These are phyloP conservation scores for Neurospora tetrasperma DNA, from an alignment of 495 filamentous ascomycete genomes.

Conservation along the genomic window DNA sequence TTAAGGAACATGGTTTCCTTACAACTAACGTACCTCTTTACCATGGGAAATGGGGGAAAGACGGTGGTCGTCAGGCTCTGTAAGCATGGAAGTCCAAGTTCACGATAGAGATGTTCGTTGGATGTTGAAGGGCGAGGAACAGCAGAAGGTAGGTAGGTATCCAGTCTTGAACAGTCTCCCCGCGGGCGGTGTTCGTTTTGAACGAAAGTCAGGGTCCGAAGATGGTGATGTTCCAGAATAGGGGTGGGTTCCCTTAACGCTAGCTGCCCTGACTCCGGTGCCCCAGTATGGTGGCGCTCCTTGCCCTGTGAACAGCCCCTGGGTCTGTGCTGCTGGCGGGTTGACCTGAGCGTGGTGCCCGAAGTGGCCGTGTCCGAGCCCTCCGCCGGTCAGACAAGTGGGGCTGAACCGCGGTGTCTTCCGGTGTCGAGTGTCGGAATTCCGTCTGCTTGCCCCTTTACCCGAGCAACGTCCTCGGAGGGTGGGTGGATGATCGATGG, in stretches of 20 bases:
- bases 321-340: neutral
- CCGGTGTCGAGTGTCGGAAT: neutral
- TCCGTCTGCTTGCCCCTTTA: neutral
- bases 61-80: neutral
- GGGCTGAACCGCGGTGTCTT: neutral
- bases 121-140: neutral
- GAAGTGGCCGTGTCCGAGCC: neutral
- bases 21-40: neutral
- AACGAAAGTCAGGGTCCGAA: neutral
- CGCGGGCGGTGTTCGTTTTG: neutral
- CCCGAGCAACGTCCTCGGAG: neutral
- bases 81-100: neutral
- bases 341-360: neutral
- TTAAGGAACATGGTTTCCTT: neutral
- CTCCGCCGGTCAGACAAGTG: neutral
- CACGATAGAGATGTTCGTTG: neutral
- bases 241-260: neutral
- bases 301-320: neutral
- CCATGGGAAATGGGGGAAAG: neutral
- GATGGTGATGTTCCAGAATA: constrained; percentile 1
- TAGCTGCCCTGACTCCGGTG: neutral
- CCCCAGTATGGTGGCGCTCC: neutral
- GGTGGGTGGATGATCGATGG: neutral
- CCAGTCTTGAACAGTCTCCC: neutral
- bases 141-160: neutral